phyloP scores from a whole-genome alignment of 352 stramenopile species.

The Pythium vanterpoolii region DNA sequence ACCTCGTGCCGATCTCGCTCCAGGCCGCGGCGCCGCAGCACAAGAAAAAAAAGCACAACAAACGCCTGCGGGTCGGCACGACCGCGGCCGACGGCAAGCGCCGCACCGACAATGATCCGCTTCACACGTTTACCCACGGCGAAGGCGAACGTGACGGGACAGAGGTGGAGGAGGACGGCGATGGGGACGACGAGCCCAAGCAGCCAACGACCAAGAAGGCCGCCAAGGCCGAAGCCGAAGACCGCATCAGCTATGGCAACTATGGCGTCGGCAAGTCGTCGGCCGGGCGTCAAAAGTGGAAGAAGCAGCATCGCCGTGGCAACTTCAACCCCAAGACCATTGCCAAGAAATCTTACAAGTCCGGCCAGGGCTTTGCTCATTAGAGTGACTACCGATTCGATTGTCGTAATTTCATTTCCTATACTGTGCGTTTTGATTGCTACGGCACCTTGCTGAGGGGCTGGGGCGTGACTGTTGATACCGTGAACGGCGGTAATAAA shows the following conservation, averaged over 20 bases:
- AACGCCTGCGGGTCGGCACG: constrained; percentile 37
- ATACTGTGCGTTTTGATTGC: constrained; percentile 16
- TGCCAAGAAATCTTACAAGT: constrained; percentile 83
- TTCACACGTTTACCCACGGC: constrained; percentile 92
- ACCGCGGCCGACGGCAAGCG: constrained; percentile 72
- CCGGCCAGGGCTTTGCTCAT: constrained; percentile 53
- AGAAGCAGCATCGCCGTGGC: constrained; percentile 84
- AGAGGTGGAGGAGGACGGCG: constrained; percentile 34
- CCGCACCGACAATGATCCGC: constrained; percentile 94
- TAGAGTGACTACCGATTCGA: constrained; percentile 31
- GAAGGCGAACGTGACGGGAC: constrained; percentile 46
- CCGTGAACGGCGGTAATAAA: constrained; percentile 46
- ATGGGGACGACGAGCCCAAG: constrained; percentile 30
- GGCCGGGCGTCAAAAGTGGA: constrained; percentile 94
- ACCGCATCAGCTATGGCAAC: constrained; percentile 88
- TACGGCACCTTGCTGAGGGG: constrained; percentile 23
- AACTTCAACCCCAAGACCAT: constrained; percentile 92
- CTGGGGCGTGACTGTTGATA: constrained; percentile 20
- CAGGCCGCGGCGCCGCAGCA: constrained; percentile 78
- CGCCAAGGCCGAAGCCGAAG: constrained; percentile 54
- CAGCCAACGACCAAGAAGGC: constrained; percentile 36
- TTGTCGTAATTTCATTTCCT: constrained; percentile 37
- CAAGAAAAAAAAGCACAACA: constrained; percentile 77
- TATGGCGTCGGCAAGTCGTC: constrained; percentile 91
- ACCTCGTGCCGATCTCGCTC: constrained; percentile 96